phyloP scores from a whole-genome alignment of 768 basidiomycete species.

The Tulasnella sp. region DNA sequence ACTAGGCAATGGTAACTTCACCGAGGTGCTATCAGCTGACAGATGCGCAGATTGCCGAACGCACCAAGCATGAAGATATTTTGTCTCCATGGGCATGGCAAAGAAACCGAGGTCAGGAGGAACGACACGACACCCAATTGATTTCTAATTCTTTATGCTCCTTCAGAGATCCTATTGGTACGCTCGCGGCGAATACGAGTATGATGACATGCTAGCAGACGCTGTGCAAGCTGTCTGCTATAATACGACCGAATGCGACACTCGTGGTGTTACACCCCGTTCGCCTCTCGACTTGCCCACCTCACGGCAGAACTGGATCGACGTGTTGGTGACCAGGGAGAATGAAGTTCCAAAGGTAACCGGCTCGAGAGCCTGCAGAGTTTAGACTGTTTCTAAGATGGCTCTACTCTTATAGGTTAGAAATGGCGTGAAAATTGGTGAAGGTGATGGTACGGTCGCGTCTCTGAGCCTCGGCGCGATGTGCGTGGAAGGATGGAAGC shows the following conservation, averaged over 20 bases:
- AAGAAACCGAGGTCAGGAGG: conserved; percentile 77
- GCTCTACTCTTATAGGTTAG: conserved; percentile 46
- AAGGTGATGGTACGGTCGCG: conserved; percentile 93
- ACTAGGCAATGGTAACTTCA: background rate
- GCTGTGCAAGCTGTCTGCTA: conserved; percentile 45
- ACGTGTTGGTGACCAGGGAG: conserved; percentile 73
- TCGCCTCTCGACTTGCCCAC: conserved; percentile 53
- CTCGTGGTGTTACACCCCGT: conserved; percentile 40
- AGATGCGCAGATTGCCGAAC: conserved; percentile 59
- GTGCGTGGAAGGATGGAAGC: conserved; percentile 95
- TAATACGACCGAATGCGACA: conserved; percentile 47
- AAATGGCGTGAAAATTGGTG: conserved; percentile 88
- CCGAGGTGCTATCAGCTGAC: background rate
- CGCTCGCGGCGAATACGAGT: conserved; percentile 62
- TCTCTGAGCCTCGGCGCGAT: conserved; percentile 86
- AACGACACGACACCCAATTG: background rate
- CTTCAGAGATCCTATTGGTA: conserved; percentile 48
- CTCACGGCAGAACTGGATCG: conserved; percentile 72
- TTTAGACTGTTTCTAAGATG: conserved; percentile 30
- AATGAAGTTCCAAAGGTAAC: conserved; percentile 52
- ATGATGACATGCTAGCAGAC: conserved; percentile 56
- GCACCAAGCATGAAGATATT: conserved; percentile 91
- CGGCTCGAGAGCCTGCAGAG: conserved; percentile 1
- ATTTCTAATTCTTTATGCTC: background rate
- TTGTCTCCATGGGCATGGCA: conserved; percentile 93